Evolutionary conservation across 306 rosid genomes (phyloP), one percentile per base, ranked within the genome.

Genomic region (Malus fusca): DNA sequence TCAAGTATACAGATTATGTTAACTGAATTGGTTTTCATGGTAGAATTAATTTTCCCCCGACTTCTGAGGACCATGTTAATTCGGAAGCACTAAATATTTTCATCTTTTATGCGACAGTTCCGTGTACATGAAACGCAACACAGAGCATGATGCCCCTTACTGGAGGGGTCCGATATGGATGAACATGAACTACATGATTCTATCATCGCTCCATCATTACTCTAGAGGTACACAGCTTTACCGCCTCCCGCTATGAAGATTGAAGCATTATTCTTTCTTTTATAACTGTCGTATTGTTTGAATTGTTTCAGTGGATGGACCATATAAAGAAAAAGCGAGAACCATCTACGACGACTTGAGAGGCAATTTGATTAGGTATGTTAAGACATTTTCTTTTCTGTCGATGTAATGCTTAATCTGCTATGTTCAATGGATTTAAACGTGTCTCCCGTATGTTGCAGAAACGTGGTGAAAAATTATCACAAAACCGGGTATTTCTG

Each of bases 81-180:
- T 73, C 48, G 66, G 23, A 9, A 72, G 75, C 61, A 44, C 72
- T 56, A 46, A 48, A 21, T 25, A 35, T 3, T 23, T 43, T 66
- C 22, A 62, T 79, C 66, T 18, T 66, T 40, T 70, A 30, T 68
- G 62, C 3, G 31, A 12, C 82, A 92, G 97, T 84, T 88, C 97
- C 53, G 11, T 92, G 81, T 90, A 95, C 91, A 92, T 95, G 97
- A 95, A 92, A 81, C 79, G 74, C 80, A 95, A 95, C 83, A 89
- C 99, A 37, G 96, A 95, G 86, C 96, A 92, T 28, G 99, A 90
- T n/a, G 77, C 91, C n/a, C 99, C 97, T 0, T 95, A 92, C 76
- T 95, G 97, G 99, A 92, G 97, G 79, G 97, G 99, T 76, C 81
- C 96, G 22, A 77, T 95, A 82, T 95, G 99, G 98, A 91, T 85